These are phyloP conservation scores for Vanrija sp. DNA, from an alignment of 1,284 basidiomycete species.

Conservation along the genomic window DNA sequence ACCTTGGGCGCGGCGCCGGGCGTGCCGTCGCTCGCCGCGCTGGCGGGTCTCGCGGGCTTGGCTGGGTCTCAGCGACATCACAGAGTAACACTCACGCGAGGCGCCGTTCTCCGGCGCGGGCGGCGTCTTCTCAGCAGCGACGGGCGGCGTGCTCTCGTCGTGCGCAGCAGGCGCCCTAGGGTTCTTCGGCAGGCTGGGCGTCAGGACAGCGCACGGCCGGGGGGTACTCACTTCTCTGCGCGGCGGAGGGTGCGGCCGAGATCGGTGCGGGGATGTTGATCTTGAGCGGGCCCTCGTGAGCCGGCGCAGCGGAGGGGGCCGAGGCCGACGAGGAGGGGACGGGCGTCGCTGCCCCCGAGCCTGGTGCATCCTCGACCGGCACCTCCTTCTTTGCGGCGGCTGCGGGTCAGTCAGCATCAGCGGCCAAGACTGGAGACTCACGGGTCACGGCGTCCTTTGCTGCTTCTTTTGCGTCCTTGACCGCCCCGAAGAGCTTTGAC, in stretches of 20 bases:
- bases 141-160: background rate
- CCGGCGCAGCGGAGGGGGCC: background rate
- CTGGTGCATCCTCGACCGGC: conserved; percentile 33
- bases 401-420: background rate
- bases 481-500: conserved; percentile 64
- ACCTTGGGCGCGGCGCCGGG: conserved; percentile 21
- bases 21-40: conserved; percentile 32
- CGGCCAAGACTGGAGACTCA: background rate
- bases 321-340: background rate
- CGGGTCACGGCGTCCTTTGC: background rate
- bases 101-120: background rate
- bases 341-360: conserved; percentile 7
- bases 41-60: conserved; percentile 10
- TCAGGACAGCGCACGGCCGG: too few relatives aligned
- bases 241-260: conserved; percentile 6
- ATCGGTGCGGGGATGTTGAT: conserved; percentile 70
- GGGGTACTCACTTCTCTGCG: background rate
- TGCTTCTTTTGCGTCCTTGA: conserved; percentile 7
- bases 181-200: background rate
- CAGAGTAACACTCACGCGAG: background rate
- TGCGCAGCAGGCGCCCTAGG: background rate
- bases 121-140: background rate
- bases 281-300: conserved; percentile 51
- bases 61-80: conserved; percentile 7
- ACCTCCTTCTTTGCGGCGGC: background rate